A percentile compares a stretch with the other conserved stretches of the same genome.
Evolutionary conservation across 2,329 filamentous ascomycete genomes (phyloP).

Genomic region (Myriosclerotinia scirpicola): DNA sequence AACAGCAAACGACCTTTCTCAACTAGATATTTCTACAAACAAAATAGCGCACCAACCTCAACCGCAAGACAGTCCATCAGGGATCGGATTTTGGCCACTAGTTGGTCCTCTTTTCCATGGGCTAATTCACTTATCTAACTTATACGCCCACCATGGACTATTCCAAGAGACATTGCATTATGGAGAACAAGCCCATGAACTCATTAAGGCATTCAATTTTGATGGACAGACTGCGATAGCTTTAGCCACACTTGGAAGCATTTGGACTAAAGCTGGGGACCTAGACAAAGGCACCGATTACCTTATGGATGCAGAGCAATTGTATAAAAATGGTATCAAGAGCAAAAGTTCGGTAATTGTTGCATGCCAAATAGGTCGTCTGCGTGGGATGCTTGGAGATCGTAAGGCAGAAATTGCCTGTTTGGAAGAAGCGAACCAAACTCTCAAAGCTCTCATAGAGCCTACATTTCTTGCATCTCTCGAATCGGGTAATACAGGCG

Average conservation of each 20-base stretch:
- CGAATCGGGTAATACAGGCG: conserved; percentile 27
- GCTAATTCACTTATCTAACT: conserved; percentile 69
- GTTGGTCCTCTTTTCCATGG: conserved; percentile 71
- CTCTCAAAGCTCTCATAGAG: conserved; percentile 46
- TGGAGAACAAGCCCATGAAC: conserved; percentile 76
- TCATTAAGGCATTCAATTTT: conserved; percentile 51
- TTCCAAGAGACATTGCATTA: conserved; percentile 88
- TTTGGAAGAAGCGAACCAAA: conserved; percentile 50
- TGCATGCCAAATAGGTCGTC: conserved; percentile 56
- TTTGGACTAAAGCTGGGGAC: conserved; percentile 59
- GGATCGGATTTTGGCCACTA: conserved; percentile 76
- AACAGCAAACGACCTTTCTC: conserved; percentile 40
- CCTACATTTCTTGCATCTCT: conserved; percentile 39
- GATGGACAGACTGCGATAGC: conserved; percentile 52
- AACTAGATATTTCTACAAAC: conserved; percentile 41
- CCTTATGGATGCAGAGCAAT: conserved; percentile 53
- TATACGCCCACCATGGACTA: conserved; percentile 83
- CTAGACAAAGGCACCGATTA: conserved; percentile 57
- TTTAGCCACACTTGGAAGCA: conserved; percentile 54
- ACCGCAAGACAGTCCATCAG: conserved; percentile 45
- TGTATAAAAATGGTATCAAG: conserved; percentile 49
- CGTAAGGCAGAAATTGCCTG: conserved; percentile 49
- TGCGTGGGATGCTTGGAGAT: conserved; percentile 51
- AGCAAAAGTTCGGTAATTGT: conserved; percentile 50
- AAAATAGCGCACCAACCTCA: conserved; percentile 45